These are phyloP conservation scores for Suillus fuscotomentosus DNA, from an alignment of 768 basidiomycete species.

Conservation along the genomic window DNA sequence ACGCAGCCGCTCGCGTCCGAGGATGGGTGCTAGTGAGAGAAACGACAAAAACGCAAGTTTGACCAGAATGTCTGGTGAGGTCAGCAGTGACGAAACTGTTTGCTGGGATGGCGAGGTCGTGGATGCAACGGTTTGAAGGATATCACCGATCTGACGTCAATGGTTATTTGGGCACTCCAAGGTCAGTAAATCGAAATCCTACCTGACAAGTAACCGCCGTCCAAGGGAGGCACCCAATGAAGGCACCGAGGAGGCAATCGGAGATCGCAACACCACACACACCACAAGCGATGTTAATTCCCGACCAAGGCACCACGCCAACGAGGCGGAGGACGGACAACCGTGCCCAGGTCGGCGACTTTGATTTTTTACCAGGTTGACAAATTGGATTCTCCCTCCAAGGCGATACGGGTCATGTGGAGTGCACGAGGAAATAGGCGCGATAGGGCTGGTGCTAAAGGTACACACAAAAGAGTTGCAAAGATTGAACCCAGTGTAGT, in stretches of 20 bases:
- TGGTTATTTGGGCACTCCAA: slow-evolving; percentile 4
- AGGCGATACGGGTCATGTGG: slow-evolving; percentile 77
- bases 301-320: slow-evolving; percentile 95
- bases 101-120: slow-evolving; percentile 68
- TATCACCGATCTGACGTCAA: slow-evolving; percentile 70
- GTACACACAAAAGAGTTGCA: slow-evolving; percentile 77
- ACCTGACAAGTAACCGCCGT: slow-evolving; percentile 92
- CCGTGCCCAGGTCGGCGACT: slow-evolving; percentile 70
- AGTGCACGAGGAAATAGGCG: slow-evolving; percentile 82
- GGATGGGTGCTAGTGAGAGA: slow-evolving; percentile 83
- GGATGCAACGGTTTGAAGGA: slow-evolving; percentile 79
- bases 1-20: slow-evolving; percentile 68
- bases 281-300: slow-evolving; percentile 95
- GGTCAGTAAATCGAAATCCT: slow-evolving; percentile 23
- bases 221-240: slow-evolving; percentile 86
- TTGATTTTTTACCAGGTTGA: slow-evolving; percentile 34
- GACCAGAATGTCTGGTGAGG: slow-evolving; percentile 78
- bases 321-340: slow-evolving; percentile 85
- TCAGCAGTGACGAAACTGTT: slow-evolving; percentile 81
- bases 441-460: slow-evolving; percentile 81
- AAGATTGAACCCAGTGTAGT: slow-evolving; percentile 86
- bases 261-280: slow-evolving; percentile 77
- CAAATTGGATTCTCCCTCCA: slow-evolving; percentile 63
- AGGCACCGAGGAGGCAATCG: slow-evolving; percentile 78
- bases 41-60: slow-evolving; percentile 84